Conservation (phyloP, 768 basidiomycete species). For the Auriscalpium vulgare region DNA sequence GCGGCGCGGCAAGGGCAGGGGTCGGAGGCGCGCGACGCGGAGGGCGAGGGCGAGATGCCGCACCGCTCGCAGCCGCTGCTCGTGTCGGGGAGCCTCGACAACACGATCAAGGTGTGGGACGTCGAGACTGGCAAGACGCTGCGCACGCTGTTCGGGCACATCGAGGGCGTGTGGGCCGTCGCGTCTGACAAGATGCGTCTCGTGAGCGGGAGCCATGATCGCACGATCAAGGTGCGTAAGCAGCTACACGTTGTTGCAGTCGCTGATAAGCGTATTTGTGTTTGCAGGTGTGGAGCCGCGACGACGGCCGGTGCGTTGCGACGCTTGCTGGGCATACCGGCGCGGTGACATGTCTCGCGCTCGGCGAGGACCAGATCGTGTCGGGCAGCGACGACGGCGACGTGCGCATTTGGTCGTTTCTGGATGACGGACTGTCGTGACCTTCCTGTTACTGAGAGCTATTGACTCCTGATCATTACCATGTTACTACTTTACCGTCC, state of each 20-base stretch:
- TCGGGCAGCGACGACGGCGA: conserved; percentile 94
- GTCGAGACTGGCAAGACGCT: conserved; percentile 74
- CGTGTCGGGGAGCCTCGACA: conserved; percentile 87
- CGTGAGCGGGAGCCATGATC: conserved; percentile 90
- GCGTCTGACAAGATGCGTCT: conserved; percentile 87
- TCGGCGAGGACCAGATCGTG: conserved; percentile 92
- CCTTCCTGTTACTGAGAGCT: too few species aligned
- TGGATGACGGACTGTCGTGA: neutral
- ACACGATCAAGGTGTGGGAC: conserved; percentile 96
- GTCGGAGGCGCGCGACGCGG: neutral
- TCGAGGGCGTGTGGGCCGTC: conserved; percentile 97
- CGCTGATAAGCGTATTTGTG: conserved; percentile 1
- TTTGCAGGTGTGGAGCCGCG: conserved; percentile 83
- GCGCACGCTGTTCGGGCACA: conserved; percentile 90
- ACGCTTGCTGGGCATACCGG: conserved; percentile 93
- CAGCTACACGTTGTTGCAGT: conserved; percentile 14
- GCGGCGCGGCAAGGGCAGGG: conserved; percentile 1
- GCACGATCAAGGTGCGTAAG: conserved; percentile 80
- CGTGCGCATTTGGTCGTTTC: conserved; percentile 64
- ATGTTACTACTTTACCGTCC: too few species aligned
- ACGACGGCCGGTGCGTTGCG: conserved; percentile 77
- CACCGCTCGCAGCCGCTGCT: conserved; percentile 50
- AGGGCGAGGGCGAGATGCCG: conserved; percentile 12
- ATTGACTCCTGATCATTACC: too few species aligned
- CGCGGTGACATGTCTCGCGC: conserved; percentile 83